Evolutionary conservation across 78 protist species (phyloP).

Genomic region (Polysphondylium violaceum): DNA sequence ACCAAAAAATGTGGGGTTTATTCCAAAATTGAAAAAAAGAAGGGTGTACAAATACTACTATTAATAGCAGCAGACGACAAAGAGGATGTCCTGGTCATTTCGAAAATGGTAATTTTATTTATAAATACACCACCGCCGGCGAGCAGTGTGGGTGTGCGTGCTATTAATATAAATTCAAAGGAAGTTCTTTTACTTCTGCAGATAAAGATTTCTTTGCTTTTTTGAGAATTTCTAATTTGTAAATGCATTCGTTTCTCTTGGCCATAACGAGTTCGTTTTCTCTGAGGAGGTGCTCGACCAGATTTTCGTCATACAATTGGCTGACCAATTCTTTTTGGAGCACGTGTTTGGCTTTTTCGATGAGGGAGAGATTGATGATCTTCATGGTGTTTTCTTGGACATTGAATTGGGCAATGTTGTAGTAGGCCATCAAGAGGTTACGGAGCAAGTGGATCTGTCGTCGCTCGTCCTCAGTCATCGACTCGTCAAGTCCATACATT

Average conservation of each 20-base stretch:
- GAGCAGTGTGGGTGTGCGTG: too few relatives aligned
- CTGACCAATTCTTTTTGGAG: slow-evolving; percentile 85
- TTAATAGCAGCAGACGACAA: too few relatives aligned
- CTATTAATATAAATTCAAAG: slow-evolving; percentile 58
- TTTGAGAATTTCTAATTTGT: slow-evolving; percentile 73
- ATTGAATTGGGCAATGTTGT: slow-evolving; percentile 87
- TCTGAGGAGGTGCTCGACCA: slow-evolving; percentile 83
- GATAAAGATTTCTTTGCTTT: slow-evolving; percentile 78
- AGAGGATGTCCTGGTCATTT: too few relatives aligned
- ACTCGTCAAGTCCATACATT: slow-evolving; percentile 12
- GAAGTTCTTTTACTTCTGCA: slow-evolving; percentile 14
- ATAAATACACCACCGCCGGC: too few relatives aligned
- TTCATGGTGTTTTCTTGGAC: slow-evolving; percentile 93
- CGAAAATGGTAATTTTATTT: too few relatives aligned
- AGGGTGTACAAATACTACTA: too few relatives aligned
- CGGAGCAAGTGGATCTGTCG: slow-evolving; percentile 12
- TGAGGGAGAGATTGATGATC: slow-evolving; percentile 86
- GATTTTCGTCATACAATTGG: slow-evolving; percentile 82
- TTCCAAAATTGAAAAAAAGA: too few relatives aligned
- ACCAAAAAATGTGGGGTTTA: too few relatives aligned
- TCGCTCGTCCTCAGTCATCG: slow-evolving; percentile 18
- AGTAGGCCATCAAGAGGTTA: slow-evolving; percentile 79
- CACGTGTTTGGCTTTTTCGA: slow-evolving; percentile 81
- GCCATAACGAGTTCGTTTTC: slow-evolving; percentile 72
- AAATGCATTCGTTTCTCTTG: slow-evolving; percentile 73